Base-by-base conservation (phyloP, 768 basidiomycete genomes). In the Gautieria morchelliformis region DNA sequence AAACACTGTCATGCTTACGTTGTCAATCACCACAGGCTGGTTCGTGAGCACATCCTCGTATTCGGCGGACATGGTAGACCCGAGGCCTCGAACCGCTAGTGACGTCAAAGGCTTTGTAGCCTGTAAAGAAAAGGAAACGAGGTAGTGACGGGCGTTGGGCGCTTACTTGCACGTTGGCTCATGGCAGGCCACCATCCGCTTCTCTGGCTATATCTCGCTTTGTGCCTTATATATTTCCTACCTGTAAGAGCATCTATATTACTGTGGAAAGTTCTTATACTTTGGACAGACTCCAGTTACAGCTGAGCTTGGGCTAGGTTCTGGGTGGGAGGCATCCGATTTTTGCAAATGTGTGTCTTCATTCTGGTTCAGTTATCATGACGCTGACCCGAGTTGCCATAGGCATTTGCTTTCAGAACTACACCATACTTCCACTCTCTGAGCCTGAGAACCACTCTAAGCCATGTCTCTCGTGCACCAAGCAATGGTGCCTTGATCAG, bases 1-100 rank as follows among this genome's bases (percentile, higher is more conserved):
- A 46, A 24, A 32, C 37, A 19, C 5, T 11, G 33, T 52, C 51
- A 35, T 20, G 40, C 85, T 63, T 62, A 95, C 94, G 75, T 98
- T 98, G 78, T 98, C 95, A 66, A 98, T 96, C 62, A 98, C 95
- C 58, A 98, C 93, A 5, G 95, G 95, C 72, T 98, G 95, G 75
- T 97, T 98, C 58, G 94, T 95, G 69, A 96, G 81, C 63, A 93
- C 90, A 69, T 93, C 90, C 70, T 93, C 90, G 72, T 84, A 92
- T 74, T 92, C 90, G 55, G 84, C 80, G 61, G 86, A 84, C 90
- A 92, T 93, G 59, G 63, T 32, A 8, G 37, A 37, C 8, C 6
- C 7, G 37, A 22, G 20, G 14, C 52, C 37, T 19, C 17, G 33
- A 17, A 17, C 27, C 14, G 6, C 12, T n/a, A 32, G 11, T 35